phyloP scores from a whole-genome alignment of 495 filamentous ascomycete species.

The Xylona heveae region DNA sequence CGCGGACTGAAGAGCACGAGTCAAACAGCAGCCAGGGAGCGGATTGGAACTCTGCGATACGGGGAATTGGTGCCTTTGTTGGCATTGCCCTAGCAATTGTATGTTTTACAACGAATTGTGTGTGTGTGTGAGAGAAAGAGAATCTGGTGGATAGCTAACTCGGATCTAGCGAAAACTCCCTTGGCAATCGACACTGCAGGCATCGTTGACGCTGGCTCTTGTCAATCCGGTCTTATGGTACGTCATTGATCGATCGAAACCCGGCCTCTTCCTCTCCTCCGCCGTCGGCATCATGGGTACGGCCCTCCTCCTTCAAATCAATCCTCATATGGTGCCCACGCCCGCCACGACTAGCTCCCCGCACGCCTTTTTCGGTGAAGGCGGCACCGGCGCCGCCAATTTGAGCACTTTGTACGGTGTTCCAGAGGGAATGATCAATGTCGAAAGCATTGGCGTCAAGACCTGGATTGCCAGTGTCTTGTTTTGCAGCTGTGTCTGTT shows the following conservation, averaged over 20 bases:
- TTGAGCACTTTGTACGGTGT: conserved; percentile 6
- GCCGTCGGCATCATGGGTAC: conserved; percentile 55
- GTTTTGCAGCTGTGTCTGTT: conserved; percentile 86
- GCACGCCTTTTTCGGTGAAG: not conserved
- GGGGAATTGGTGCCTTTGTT: conserved; percentile 82
- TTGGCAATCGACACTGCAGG: conserved; percentile 86
- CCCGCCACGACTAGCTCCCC: conserved; percentile 23
- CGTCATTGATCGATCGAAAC: conserved; percentile 70
- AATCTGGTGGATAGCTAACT: conserved; percentile 12
- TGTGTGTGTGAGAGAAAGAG: too few species aligned
- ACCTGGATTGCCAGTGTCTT: conserved; percentile 84
- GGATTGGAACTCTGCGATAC: conserved; percentile 65
- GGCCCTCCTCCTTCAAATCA: conserved; percentile 43
- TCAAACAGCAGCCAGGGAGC: conserved; percentile 17
- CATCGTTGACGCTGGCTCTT: conserved; percentile 74
- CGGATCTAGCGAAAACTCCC: conserved; percentile 49
- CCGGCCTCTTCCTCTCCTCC: conserved; percentile 58
- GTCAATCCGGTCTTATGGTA: conserved; percentile 94
- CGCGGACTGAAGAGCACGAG: too few species aligned
- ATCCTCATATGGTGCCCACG: conserved; percentile 54
- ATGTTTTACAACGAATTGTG: conserved; percentile 22
- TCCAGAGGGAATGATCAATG: conserved; percentile 34
- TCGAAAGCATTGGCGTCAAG: conserved; percentile 55
- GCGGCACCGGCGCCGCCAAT: conserved; percentile 1
- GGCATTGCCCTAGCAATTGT: conserved; percentile 95